Percentiles rank a stretch among this genome's conserved stretches.
Evolutionary conservation across 371 early-diverging fungal species (phyloP).

Genomic region (Furculomyces boomerangus): DNA sequence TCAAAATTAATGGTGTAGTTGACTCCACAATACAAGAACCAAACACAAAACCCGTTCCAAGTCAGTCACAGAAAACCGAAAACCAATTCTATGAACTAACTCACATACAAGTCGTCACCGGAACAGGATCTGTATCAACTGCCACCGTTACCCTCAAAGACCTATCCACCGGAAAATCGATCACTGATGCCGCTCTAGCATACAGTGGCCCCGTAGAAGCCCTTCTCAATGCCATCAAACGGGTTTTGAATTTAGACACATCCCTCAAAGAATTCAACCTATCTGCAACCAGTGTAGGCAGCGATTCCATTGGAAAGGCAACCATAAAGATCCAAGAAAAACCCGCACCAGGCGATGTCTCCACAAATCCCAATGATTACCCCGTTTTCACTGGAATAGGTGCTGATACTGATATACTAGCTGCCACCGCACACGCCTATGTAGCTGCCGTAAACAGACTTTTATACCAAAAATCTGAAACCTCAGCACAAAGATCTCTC

Average conservation of each 20-base stretch:
- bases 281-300: constrained; percentile 64
- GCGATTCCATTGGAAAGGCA: constrained; percentile 72
- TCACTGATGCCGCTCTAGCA: constrained; percentile 59
- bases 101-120: constrained; percentile 53
- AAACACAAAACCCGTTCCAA: too few species aligned
- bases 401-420: constrained; percentile 63
- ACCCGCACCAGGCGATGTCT: constrained; percentile 3
- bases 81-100: constrained; percentile 30
- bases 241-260: constrained; percentile 41
- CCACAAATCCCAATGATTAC: not conserved
- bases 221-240: constrained; percentile 64
- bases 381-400: constrained; percentile 46
- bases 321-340: constrained; percentile 37
- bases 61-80: not conserved
- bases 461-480: not conserved
- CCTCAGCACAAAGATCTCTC: not conserved
- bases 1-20: too few species aligned
- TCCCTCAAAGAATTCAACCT: constrained; percentile 52
- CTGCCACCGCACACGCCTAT: constrained; percentile 71
- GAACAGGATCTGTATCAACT: constrained; percentile 46
- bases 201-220: constrained; percentile 70
- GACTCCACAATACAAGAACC: too few species aligned
- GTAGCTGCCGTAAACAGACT: constrained; percentile 55
- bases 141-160: constrained; percentile 50
- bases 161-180: constrained; percentile 18